Conservation (phyloP, 2,329 filamentous ascomycete genomes). For the Neurospora sp. region DNA sequence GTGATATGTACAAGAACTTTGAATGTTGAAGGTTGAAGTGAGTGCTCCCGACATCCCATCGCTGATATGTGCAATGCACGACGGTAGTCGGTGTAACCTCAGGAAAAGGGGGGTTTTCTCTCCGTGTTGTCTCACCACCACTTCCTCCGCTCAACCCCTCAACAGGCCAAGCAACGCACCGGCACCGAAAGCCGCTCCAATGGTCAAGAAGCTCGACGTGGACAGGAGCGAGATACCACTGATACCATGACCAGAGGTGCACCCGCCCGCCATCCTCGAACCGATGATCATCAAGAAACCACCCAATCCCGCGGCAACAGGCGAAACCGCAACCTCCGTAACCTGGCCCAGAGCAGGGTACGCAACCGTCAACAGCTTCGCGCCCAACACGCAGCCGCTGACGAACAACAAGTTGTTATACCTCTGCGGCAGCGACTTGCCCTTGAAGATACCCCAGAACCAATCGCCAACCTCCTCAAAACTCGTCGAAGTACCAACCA, state of each 20-base stretch:
- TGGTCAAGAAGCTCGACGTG: constrained; percentile 50
- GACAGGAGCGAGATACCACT: constrained; percentile 54
- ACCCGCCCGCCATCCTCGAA: constrained; percentile 52
- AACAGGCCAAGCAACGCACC: constrained; percentile 4
- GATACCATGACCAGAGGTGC: constrained; percentile 59
- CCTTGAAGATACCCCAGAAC: constrained; percentile 33
- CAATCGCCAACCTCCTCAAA: constrained; percentile 52
- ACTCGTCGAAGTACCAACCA: constrained; percentile 50
- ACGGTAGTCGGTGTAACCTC: not conserved
- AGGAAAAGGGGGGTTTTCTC: not conserved
- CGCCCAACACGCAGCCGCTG: not conserved
- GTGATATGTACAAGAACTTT: too few relatives aligned
- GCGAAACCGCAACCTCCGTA: constrained; percentile 26
- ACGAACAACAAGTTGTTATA: constrained; percentile 7
- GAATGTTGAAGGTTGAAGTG: not conserved
- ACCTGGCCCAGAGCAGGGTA: constrained; percentile 23
- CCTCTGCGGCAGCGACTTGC: not conserved
- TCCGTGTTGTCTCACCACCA: not conserved
- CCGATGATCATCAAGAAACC: constrained; percentile 50
- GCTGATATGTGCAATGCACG: not conserved
- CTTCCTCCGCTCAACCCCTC: not conserved
- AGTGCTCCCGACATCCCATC: not conserved
- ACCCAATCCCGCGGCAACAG: constrained; percentile 35
- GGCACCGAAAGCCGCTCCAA: constrained; percentile 42
- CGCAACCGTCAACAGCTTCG: constrained; percentile 4